These are phyloP conservation scores for Aspergillus hancockii DNA, from an alignment of 495 filamentous ascomycete species.

Conservation along the genomic window DNA sequence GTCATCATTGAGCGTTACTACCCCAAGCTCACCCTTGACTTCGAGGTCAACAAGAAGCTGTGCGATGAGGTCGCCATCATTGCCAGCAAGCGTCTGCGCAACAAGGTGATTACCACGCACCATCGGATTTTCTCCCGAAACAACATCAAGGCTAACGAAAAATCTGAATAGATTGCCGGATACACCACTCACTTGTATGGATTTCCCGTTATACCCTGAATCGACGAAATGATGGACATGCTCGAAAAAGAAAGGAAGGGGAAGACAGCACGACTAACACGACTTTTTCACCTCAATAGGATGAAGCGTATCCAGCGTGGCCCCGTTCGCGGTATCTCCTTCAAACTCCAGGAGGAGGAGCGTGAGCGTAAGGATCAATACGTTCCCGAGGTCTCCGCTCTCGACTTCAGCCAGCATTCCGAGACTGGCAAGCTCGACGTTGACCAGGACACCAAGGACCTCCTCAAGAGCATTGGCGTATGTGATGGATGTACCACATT, in stretches of 20 bases:
- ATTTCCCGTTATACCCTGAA: slow-evolving; percentile 3
- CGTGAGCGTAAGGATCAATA: slow-evolving; percentile 99
- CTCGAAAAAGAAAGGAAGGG: neutral
- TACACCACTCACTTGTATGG: slow-evolving; percentile 73
- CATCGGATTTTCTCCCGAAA: neutral
- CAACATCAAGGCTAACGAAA: slow-evolving; percentile 4
- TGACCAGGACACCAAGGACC: slow-evolving; percentile 95
- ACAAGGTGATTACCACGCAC: slow-evolving; percentile 70
- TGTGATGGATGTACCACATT: slow-evolving; percentile 38
- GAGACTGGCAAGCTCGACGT: slow-evolving; percentile 93
- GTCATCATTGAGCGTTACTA: slow-evolving; percentile 99
- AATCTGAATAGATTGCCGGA: slow-evolving; percentile 76
- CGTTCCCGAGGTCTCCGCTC: slow-evolving; percentile 96
- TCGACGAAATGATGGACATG: neutral
- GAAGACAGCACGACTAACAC: slow-evolving; percentile 11
- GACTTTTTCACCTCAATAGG: slow-evolving; percentile 8
- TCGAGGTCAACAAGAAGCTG: slow-evolving; percentile 99
- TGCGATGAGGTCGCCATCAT: slow-evolving; percentile 99
- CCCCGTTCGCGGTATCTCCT: slow-evolving; percentile 98
- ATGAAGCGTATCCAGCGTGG: slow-evolving; percentile 99
- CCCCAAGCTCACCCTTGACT: slow-evolving; percentile 97
- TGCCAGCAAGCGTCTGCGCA: slow-evolving; percentile 93
- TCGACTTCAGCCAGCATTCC: slow-evolving; percentile 85
- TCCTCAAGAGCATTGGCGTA: slow-evolving; percentile 98
- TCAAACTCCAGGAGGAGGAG: slow-evolving; percentile 99